Percentiles rank a stretch among this genome's conserved stretches.
These are phyloP conservation scores for Amylostereum chailletii DNA, from an alignment of 1,284 basidiomycete species.

Conservation along the genomic window DNA sequence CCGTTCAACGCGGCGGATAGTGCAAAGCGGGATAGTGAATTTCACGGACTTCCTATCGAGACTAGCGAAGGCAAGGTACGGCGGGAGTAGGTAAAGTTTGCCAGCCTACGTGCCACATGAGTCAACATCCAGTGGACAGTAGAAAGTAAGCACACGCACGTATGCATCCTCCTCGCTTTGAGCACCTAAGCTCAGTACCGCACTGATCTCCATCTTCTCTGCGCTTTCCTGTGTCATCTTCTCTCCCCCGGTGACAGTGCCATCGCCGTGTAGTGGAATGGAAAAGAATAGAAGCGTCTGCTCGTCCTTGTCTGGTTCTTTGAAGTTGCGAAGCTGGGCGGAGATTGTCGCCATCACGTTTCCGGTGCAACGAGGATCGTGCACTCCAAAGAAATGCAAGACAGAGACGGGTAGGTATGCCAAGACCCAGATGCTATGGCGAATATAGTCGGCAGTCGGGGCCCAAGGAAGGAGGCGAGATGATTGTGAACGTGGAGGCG, in stretches of 20 bases:
- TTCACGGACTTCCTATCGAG: slow-evolving; percentile 88
- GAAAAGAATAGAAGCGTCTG: slow-evolving; percentile 80
- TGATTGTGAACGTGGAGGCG: no score
- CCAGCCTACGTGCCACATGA: slow-evolving; percentile 58
- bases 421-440: no score
- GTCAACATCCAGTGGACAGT: no score
- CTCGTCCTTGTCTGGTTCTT: slow-evolving; percentile 85
- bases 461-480: no score
- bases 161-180: slow-evolving; percentile 87
- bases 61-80: slow-evolving; percentile 88
- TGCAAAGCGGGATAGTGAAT: slow-evolving; percentile 88
- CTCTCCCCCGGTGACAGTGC: slow-evolving; percentile 8
- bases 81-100: slow-evolving; percentile 82
- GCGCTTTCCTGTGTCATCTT: slow-evolving; percentile 23
- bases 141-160: no score
- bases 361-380: no score
- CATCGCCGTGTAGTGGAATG: slow-evolving; percentile 33
- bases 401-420: no score
- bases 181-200: slow-evolving; percentile 74
- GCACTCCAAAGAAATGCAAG: no score
- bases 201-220: slow-evolving; percentile 87
- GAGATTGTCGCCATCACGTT: slow-evolving; percentile 65
- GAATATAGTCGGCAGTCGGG: no score
- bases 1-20: slow-evolving; percentile 91
- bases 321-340: slow-evolving; percentile 81